Evolutionary conservation across 306 rosid genomes (phyloP), one percentile per base, ranked within the genome.

Genomic region (Corylus heterophylla): DNA sequence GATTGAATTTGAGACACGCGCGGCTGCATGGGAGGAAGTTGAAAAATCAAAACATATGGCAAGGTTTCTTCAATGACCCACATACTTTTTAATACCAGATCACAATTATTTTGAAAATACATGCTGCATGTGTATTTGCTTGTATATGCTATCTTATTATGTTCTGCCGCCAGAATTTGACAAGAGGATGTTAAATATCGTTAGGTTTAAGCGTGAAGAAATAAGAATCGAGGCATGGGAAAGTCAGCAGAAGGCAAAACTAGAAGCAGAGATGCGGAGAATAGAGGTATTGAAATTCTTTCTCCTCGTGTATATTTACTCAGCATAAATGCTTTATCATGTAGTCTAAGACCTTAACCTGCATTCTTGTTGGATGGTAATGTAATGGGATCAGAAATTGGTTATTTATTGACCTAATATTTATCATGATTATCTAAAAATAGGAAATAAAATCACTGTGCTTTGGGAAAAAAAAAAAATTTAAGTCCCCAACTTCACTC

Each of bases 201-300:
- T 75, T 88, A 94, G 98, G 80, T 90, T 58, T 80, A 94, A 89
- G 85, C 97, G 98, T 0, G 95, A 92, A 74, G 98, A 94, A 80
- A 94, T 94, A 92, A 79, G 87, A 89, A 92, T 94, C 82, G 95
- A 94, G 85, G 95, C 95, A 31, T 94, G 98, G 98, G 98, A 94
- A 80, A 91, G 91, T 78, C 95, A 89, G 77, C 87, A 94, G 84
- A 94, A 82, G 88, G 90, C 93, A 76, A 89, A 84, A 81, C 86
- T 94, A 52, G 97, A 92, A 81, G 95, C 97, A 0, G 97, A 92
- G 79, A 82, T 94, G 98, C 85, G 91, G 84, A 87, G 92, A 73
- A 89, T 78, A 47, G 98, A 94, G 98, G 98, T 94, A 89, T 39
- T 61, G 56, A 58, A 42, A 73, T 63, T 44, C 29, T 3, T 63